Base-by-base conservation (phyloP, 306 rosid species). In the Rosa chinensis region DNA sequence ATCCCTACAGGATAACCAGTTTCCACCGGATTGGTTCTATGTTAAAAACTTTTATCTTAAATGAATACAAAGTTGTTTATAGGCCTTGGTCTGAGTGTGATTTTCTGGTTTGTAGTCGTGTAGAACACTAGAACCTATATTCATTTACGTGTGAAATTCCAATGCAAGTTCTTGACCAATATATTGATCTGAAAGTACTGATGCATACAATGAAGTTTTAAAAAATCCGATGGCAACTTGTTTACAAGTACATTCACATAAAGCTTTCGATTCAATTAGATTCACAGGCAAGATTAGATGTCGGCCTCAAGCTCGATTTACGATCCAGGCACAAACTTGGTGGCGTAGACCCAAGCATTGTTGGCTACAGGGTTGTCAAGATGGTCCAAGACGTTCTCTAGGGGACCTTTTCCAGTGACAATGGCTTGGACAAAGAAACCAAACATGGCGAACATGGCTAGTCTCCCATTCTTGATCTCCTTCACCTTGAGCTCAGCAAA, bases 341-440 rank as follows among this genome's bases (percentile, higher is more conserved):
- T 94, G 73, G 98, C 97, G 83, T 90, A 94, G 79, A 89, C 94
- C 98, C 98, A 94, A 4, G 96, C 96, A 80, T 92, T 94, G 77
- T 94, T 94, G 49, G 97, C 97, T 56, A 94, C 98, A 37, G 97
- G 98, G 82, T 92, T 87, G 53, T 94, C 98, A 72, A 94, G 81
- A 84, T 94, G 97, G 77, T 92, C 98, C 81, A 94, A 78, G 23
- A 94, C 90, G 77, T 92, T 94, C 90, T 94, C 98, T 71, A 94
- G 81, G 0, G 96, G 98, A 0, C 97, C 98, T 78, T 94, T 92
- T 1, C 97, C 98, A 1, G 98, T 94, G 70, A 94, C 94, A 79
- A 94, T 94, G 83, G 98, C 98, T 77, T 94, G 98, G 56, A 94
- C 98, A 81, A 92, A 94, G 93, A 94, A 94, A 14, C 97, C 97